Conservation (phyloP, 805 yeast species). For the Blastobotrys robertii region DNA sequence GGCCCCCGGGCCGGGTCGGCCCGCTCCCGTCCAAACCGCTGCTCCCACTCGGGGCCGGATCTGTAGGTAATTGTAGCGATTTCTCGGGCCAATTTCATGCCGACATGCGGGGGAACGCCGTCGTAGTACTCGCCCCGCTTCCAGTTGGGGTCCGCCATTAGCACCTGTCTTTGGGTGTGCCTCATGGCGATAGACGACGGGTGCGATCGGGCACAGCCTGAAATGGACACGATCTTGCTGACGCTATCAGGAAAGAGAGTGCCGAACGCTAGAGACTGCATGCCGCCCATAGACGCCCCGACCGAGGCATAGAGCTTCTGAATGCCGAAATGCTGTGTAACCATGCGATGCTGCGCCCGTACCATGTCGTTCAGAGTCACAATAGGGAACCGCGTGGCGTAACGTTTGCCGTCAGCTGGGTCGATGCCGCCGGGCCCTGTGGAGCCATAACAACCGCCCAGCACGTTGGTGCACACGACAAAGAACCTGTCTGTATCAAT, state of each 20-base stretch:
- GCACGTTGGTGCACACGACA: conserved; percentile 79
- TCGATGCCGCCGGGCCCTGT: conserved; percentile 83
- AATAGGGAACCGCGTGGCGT: conserved; percentile 84
- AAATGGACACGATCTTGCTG: conserved; percentile 62
- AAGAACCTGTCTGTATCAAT: conserved; percentile 76
- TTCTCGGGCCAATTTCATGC: conserved; percentile 90
- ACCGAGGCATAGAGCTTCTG: conserved; percentile 62
- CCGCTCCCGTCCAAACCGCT: conserved; percentile 79
- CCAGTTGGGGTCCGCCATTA: conserved; percentile 95
- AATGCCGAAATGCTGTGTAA: conserved; percentile 54
- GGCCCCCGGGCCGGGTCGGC: conserved; percentile 72
- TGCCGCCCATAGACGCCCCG: conserved; percentile 98
- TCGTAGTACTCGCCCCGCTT: conserved; percentile 80
- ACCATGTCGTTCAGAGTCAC: conserved; percentile 84
- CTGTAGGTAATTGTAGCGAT: conserved; percentile 91
- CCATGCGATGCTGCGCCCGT: conserved; percentile 69
- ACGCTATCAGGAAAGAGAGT: conserved; percentile 74
- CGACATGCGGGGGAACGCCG: conserved; percentile 77
- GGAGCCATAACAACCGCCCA: conserved; percentile 93
- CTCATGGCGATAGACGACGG: conserved; percentile 92
- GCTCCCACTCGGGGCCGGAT: conserved; percentile 97
- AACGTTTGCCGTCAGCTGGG: conserved; percentile 55
- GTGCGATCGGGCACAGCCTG: conserved; percentile 90
- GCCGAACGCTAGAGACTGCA: conserved; percentile 87
- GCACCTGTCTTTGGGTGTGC: conserved; percentile 83